Evolutionary conservation across 129 eudicot genomes (phyloP).

Genomic region (Pittosporum tobira): DNA sequence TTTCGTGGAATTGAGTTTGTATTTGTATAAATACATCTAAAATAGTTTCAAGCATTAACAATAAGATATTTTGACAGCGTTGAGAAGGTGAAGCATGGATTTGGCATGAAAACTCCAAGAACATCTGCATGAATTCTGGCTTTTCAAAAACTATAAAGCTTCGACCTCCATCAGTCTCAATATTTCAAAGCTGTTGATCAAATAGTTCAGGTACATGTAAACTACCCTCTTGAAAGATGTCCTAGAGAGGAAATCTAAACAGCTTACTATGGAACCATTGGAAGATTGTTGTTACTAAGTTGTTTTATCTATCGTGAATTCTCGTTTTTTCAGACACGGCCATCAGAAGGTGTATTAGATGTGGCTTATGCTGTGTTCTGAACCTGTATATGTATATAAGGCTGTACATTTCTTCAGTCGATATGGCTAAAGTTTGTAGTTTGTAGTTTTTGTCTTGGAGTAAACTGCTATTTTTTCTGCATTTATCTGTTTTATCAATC

Average conservation of each 20-base stretch:
- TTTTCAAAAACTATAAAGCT: background rate
- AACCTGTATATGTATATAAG: slow-evolving; percentile 1
- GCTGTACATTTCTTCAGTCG: background rate
- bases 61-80: slow-evolving; percentile 34
- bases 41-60: background rate
- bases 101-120: slow-evolving; percentile 82
- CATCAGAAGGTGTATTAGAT: background rate
- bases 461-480: background rate
- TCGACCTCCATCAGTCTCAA: background rate
- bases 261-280: background rate
- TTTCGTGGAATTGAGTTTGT: too few species aligned
- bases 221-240: too few species aligned
- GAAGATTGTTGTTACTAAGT: slow-evolving; percentile 6
- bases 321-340: background rate
- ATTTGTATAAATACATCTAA: background rate
- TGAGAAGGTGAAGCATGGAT: slow-evolving; percentile 79
- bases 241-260: background rate
- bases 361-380: background rate
- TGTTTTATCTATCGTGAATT: background rate
- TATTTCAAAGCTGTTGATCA: background rate
- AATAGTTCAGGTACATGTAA: too few species aligned
- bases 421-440: background rate
- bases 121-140: slow-evolving; percentile 17
- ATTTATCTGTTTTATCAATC: background rate
- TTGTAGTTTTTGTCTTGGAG: background rate